Conservation (phyloP, 306 rosid species). For the Delonix regia region DNA sequence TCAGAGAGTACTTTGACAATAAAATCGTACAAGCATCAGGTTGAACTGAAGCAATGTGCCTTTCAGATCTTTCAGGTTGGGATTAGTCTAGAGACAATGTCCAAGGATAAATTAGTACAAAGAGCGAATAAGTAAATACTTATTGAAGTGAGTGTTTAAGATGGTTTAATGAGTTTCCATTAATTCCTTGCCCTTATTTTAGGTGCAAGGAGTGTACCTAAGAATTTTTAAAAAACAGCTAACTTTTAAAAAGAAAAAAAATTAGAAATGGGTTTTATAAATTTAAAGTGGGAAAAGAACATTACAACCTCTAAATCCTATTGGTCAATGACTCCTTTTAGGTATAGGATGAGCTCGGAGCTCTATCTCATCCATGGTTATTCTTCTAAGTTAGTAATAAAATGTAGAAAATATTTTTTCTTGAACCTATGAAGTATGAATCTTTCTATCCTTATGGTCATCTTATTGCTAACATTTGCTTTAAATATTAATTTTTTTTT, state of each 20-base stretch:
- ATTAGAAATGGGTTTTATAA: conserved; percentile 3
- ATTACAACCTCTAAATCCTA: not conserved
- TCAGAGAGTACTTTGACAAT: not conserved
- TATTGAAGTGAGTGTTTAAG: not conserved
- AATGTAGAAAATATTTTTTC: not conserved
- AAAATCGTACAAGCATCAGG: not conserved
- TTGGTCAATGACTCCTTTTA: not conserved
- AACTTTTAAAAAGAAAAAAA: not conserved
- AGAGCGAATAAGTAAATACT: not conserved
- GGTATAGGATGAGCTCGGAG: not conserved
- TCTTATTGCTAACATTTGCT: not conserved
- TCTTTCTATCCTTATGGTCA: not conserved
- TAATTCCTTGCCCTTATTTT: not conserved
- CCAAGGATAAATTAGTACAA: not conserved
- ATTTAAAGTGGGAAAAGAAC: not conserved
- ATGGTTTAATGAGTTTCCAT: not conserved
- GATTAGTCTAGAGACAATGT: not conserved
- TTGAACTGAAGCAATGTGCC: not conserved
- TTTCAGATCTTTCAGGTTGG: not conserved
- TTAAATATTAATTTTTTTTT: not conserved
- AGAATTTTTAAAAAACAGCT: not conserved
- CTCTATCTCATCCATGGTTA: not conserved
- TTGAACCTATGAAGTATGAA: not conserved
- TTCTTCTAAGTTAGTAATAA: not conserved
- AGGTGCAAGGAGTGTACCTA: not conserved